Conservation (phyloP, 495 filamentous ascomycete genomes). For the Podospora conica region DNA sequence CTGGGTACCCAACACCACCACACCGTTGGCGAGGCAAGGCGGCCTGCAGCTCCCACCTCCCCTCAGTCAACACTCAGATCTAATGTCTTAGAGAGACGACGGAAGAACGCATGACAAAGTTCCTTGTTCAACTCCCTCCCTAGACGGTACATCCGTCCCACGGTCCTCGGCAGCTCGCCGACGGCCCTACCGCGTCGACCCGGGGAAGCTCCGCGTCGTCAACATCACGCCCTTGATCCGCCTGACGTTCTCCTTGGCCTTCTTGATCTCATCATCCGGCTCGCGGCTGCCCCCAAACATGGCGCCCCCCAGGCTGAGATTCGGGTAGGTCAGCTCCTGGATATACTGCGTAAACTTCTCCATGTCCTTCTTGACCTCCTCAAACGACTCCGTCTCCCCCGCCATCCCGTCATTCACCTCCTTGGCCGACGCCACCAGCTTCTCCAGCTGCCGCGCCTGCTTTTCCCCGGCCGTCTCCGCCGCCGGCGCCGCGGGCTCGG, state of each 20-base stretch:
- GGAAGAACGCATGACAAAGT: no score
- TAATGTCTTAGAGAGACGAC: no score
- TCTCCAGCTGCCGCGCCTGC: slow-evolving; percentile 29
- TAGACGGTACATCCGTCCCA: no score
- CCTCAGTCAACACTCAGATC: neutral
- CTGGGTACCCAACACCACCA: neutral
- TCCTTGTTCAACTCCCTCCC: no score
- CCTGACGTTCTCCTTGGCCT: slow-evolving; percentile 76
- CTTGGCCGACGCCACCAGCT: slow-evolving; percentile 43
- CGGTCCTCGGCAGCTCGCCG: no score
- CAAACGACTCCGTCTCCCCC: slow-evolving; percentile 30
- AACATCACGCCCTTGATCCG: slow-evolving; percentile 90
- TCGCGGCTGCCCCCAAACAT: slow-evolving; percentile 45
- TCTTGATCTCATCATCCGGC: slow-evolving; percentile 67
- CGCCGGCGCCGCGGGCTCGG: slow-evolving; percentile 2
- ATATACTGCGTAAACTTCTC: slow-evolving; percentile 44
- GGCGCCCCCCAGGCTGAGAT: slow-evolving; percentile 28
- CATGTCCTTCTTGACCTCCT: slow-evolving; percentile 36
- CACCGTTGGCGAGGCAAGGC: neutral
- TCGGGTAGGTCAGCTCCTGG: slow-evolving; percentile 36
- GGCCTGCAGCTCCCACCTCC: neutral
- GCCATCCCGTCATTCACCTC: slow-evolving; percentile 45
- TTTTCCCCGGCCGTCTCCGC: slow-evolving; percentile 20
- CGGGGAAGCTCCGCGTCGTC: slow-evolving; percentile 63
- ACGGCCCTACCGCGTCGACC: slow-evolving; percentile 9